A percentile compares a stretch with the other conserved stretches of the same genome.
Conservation (phyloP, 1,284 basidiomycete genomes). For the Malassezia slooffiae region DNA sequence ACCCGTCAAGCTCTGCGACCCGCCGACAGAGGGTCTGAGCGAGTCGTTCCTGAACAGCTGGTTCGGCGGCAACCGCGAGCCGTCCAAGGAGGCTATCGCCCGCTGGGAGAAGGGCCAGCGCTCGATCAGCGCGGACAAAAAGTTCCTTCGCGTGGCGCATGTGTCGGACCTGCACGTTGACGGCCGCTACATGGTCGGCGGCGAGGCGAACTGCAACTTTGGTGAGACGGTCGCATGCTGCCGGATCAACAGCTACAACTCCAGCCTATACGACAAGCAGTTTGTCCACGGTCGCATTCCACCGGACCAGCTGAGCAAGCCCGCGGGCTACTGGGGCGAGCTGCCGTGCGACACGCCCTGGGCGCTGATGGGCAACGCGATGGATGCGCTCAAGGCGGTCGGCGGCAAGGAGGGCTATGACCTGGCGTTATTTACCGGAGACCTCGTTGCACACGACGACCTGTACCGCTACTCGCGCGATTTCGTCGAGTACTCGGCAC, state of each 20-base stretch:
- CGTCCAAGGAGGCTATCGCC: slow-evolving; percentile 5
- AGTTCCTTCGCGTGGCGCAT: slow-evolving; percentile 61
- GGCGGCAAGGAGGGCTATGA: slow-evolving; percentile 55
- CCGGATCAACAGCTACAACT: slow-evolving; percentile 55
- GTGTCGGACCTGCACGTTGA: slow-evolving; percentile 69
- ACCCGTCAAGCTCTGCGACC: slow-evolving; percentile 14
- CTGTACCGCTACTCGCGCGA: slow-evolving; percentile 37
- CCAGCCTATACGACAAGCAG: slow-evolving; percentile 13
- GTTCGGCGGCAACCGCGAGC: slow-evolving; percentile 26
- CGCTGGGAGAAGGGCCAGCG: slow-evolving; percentile 11
- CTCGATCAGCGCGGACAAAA: slow-evolving; percentile 47
- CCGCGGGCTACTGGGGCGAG: slow-evolving; percentile 39
- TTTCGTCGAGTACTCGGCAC: slow-evolving; percentile 37
- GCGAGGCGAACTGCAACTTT: slow-evolving; percentile 63
- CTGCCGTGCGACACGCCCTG: slow-evolving; percentile 59
- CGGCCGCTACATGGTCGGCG: slow-evolving; percentile 62
- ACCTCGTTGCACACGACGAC: slow-evolving; percentile 54
- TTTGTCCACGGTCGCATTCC: slow-evolving; percentile 48
- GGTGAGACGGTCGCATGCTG: slow-evolving; percentile 56
- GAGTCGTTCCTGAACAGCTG: slow-evolving; percentile 29
- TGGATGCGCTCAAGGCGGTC: slow-evolving; percentile 61
- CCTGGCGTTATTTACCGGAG: slow-evolving; percentile 64
- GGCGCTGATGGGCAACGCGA: slow-evolving; percentile 55
- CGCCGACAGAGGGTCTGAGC: slow-evolving; percentile 19
- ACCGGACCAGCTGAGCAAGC: slow-evolving; percentile 22